Evolutionary conservation across 2,329 filamentous ascomycete species (phyloP).

Genomic region (Amylocarpus encephaloides): DNA sequence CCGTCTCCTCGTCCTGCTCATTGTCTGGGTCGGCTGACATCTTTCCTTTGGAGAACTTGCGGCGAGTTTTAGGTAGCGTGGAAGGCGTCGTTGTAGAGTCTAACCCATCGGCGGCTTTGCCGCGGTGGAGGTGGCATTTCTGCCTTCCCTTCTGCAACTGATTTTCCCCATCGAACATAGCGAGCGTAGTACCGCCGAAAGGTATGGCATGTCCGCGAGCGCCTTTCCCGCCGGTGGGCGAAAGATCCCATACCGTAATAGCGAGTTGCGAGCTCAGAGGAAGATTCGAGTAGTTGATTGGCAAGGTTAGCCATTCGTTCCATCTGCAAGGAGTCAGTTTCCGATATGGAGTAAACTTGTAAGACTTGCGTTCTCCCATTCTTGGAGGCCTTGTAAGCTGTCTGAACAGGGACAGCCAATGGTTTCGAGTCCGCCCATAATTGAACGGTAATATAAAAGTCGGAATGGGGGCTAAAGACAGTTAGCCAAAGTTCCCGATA

Average conservation of each 20-base stretch:
- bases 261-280: slow-evolving; percentile 78
- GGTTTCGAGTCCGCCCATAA: slow-evolving; percentile 96
- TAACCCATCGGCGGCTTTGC: slow-evolving; percentile 78
- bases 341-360: neutral
- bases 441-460: slow-evolving; percentile 88
- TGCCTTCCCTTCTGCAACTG: slow-evolving; percentile 87
- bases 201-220: slow-evolving; percentile 74
- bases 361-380: slow-evolving; percentile 51
- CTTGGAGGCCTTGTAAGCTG: slow-evolving; percentile 86
- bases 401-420: slow-evolving; percentile 85
- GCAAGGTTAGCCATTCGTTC: slow-evolving; percentile 94
- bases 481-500: neutral
- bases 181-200: slow-evolving; percentile 88
- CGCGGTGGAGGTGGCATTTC: slow-evolving; percentile 79
- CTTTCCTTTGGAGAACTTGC: slow-evolving; percentile 44
- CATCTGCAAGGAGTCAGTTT: slow-evolving; percentile 52
- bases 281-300: slow-evolving; percentile 75
- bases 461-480: slow-evolving; percentile 60
- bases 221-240: slow-evolving; percentile 65
- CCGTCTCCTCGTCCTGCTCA: slow-evolving; percentile 74
- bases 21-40: slow-evolving; percentile 45
- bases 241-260: slow-evolving; percentile 93
- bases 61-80: slow-evolving; percentile 48
- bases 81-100: slow-evolving; percentile 75
- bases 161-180: slow-evolving; percentile 88